Evolutionary conservation across 768 basidiomycete genomes (phyloP), one percentile per base, ranked within the genome.

Genomic region (Peribolospora kevripleyi): DNA sequence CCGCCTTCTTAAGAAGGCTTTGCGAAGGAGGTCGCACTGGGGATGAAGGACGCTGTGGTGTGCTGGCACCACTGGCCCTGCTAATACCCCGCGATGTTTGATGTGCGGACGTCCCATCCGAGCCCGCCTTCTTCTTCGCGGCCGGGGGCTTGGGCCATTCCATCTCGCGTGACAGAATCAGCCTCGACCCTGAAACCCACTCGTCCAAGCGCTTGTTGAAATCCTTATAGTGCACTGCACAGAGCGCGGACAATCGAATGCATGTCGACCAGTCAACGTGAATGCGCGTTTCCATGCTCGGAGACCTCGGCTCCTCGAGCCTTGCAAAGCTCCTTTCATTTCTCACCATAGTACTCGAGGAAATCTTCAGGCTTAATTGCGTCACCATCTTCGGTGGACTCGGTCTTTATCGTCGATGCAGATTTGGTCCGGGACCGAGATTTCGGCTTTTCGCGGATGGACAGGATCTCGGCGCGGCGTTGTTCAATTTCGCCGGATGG

Each of bases 201-300:
- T 93, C 93, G 65, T 98, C 93, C 46, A 97, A 73, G 59, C 93
- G 88, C 64, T 98, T 98, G 73, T 98, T 98, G 75, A 95, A 97
- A 60, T 85, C 79, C 62, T 95, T 87, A 81, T 91, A 98, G 65
- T 98, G 93, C 14, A 97, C 86, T 25, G 25, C 25, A 25, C 25
- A 25, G 25, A 25, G 25, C 25, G 25, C 25, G 64, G 97, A 98
- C 72, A 79, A 97, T 67, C 97, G 90, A 25, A 60, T 55, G 4
- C 46, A 42, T 42, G 58, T 58, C 48, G 76, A 73, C 51, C 74
- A 72, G 58, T 72, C 71, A 46, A 69, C 69, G 57, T 69, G 62
- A 2, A 56, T 60, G 55, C 5, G 63, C 61, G 40, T 42, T 59
- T 52, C 13, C 63, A 64, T 11, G 61, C 65, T 48, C 43, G 3